Evolutionary conservation across 139 green algal genomes (phyloP), one percentile per base, ranked within the genome.

Genomic region (Coelastrella sp.): DNA sequence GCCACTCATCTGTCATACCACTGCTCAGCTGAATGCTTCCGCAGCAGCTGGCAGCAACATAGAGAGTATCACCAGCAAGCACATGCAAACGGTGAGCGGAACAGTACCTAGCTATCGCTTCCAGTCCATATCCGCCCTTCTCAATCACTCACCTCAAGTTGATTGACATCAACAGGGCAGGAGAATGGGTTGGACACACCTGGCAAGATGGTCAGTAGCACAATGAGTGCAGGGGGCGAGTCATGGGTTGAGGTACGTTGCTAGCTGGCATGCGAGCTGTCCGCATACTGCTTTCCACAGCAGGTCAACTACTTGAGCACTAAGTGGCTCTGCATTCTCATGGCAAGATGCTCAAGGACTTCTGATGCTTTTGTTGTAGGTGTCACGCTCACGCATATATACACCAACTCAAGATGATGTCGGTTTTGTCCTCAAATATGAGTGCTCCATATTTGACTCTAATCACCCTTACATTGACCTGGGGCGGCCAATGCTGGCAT

Each of bases 11-110:
- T 95, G 51, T 92, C 86, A 84, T 99, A 98, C 84, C 95, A 99
- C 86, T 99, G 97, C 94, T 93, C 89, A 17, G 71, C 92, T 21
- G 94, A 98, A 63, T 99, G 97, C 89, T 94, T 99, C 35, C 87
- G 89, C 64, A 90, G 90, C 79, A 92, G 97, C 88, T 99, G 97
- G 97, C 86, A 88, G 40, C 87, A 95, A 72, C 96, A 99, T 90
- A 93, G 91, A 35, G 93, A 97, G 59, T 95, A 98, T 78, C 96
- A 99, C 85, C 81, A 88, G 72, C 90, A 95, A 83, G 77, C 62
- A 27, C 87, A 87, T 21, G 73, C 86, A 34, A 93, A 94, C 30
- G 91, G 90, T 91, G 79, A 72, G 89, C 21, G 35, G 38, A 15
- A 57, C 11, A 59, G 77, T 27, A 1, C 78, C 37, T 32, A 51